Evolutionary conservation across 164 flowering plant genomes (phyloP), one percentile per base, ranked within the genome.

Genomic region (Sedum album): DNA sequence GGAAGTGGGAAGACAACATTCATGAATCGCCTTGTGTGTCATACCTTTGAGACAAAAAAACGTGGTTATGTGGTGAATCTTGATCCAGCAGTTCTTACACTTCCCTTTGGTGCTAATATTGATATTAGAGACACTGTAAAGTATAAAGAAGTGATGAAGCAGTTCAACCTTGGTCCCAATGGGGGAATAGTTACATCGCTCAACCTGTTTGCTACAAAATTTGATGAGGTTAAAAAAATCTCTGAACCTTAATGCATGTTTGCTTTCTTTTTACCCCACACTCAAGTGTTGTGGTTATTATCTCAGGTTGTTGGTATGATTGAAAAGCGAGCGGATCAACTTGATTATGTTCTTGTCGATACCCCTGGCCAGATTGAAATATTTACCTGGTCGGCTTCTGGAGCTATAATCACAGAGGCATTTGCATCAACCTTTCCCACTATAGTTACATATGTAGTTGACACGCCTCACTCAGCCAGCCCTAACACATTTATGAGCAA

Each of bases 321-420:
- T 74, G 97, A 93, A 81, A 91, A 68, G 65, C 83, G 96, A 51
- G 97, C 98, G 68, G 97, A 91, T 78, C 88, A 91, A 79, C 96
- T 93, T 62, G 98, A 93, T 74, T 91, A 88, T 78, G 98, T 93
- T 74, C 84, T 93, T 71, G 95, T 93, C 55, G 98, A 93, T 77
- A 93, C 96, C 53, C 97, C 97, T 74, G 97, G 98, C 61, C 98
- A 91, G 76, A 93, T 93, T 80, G 98, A 93, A 78, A 89, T 93
- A 71, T 93, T 93, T 77, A 93, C 97, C 28, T 93, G 96, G 97
- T 93, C 98, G 68, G 98, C 97, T 62, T 93, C 98, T 70, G 98
- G 98, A 73, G 86, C 93, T 25, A 88, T 93, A 44, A 93, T 93
- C 21, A 91, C 98, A 11, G 98, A 93, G 78, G 93, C 96, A 55